Percentiles rank a stretch among this genome's conserved stretches.
phyloP scores from a whole-genome alignment of 75 land plant genomes.

The Selaginella tamariscina region DNA sequence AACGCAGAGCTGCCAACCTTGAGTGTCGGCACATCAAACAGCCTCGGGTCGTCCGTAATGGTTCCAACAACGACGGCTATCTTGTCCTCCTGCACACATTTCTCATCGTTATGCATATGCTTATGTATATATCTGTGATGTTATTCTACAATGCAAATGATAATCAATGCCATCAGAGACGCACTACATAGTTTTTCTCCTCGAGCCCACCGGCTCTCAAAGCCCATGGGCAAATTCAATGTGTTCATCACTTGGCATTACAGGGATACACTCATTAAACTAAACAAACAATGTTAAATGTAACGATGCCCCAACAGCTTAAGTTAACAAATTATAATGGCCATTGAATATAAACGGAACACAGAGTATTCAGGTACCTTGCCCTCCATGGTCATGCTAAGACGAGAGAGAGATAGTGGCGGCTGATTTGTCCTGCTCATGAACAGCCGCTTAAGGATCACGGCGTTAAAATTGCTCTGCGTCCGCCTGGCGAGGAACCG shows the following conservation, averaged over 20 bases:
- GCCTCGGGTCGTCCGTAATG: slow-evolving; percentile 58
- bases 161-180: too few relatives aligned
- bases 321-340: too few relatives aligned
- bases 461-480: slow-evolving; percentile 45
- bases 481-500: slow-evolving; percentile 68
- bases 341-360: background rate
- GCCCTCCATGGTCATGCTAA: slow-evolving; percentile 37
- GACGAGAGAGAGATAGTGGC: slow-evolving; percentile 48
- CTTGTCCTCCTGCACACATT: slow-evolving; percentile 59
- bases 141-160: too few relatives aligned
- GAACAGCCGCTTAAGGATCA: slow-evolving; percentile 58
- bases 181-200: too few relatives aligned
- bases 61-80: slow-evolving; percentile 65
- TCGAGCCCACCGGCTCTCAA: too few relatives aligned
- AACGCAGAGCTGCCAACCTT: slow-evolving; percentile 56
- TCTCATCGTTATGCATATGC: too few relatives aligned
- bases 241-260: too few relatives aligned
- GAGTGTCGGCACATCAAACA: slow-evolving; percentile 44
- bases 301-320: too few relatives aligned
- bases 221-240: too few relatives aligned
- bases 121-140: too few relatives aligned
- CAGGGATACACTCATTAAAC: too few relatives aligned
- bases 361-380: slow-evolving; percentile 31
- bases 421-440: slow-evolving; percentile 64
- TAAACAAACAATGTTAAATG: too few relatives aligned